Conservation (phyloP, 176 grass and related monocot genomes). For the Triticum turgidum region DNA sequence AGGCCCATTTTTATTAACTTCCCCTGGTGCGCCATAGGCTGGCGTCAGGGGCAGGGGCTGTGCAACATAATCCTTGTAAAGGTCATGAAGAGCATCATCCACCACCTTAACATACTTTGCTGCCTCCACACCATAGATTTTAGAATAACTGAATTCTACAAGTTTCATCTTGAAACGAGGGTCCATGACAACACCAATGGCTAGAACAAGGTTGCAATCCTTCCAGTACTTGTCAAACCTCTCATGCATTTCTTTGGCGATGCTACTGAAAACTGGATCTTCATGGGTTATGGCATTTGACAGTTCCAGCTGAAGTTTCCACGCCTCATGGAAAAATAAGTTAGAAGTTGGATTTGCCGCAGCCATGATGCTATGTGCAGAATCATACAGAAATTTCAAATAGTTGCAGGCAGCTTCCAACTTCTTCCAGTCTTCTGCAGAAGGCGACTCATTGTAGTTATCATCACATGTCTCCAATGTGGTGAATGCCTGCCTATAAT, state of each 20-base stretch:
- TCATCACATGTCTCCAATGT: slow-evolving; percentile 76
- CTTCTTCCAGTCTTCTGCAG: slow-evolving; percentile 73
- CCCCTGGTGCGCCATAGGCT: slow-evolving; percentile 47
- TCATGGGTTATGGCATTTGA: slow-evolving; percentile 51
- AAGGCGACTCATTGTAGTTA: slow-evolving; percentile 84
- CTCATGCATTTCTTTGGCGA: slow-evolving; percentile 82
- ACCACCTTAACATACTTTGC: slow-evolving; percentile 69
- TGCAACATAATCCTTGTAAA: slow-evolving; percentile 71
- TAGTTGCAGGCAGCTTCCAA: slow-evolving; percentile 66
- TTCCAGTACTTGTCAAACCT: slow-evolving; percentile 96
- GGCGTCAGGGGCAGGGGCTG: slow-evolving; percentile 52
- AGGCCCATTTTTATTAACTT: slow-evolving; percentile 31
- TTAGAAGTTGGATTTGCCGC: slow-evolving; percentile 71
- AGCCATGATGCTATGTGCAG: slow-evolving; percentile 63
- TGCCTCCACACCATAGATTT: slow-evolving; percentile 75
- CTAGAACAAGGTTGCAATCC: slow-evolving; percentile 81
- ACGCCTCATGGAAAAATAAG: slow-evolving; percentile 84
- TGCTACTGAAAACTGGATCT: slow-evolving; percentile 51
- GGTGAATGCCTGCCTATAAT: slow-evolving; percentile 72
- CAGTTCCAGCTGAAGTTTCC: slow-evolving; percentile 85
- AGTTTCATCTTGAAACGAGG: slow-evolving; percentile 97
- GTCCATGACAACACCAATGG: slow-evolving; percentile 86
- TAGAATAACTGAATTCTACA: slow-evolving; percentile 85
- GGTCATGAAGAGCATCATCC: slow-evolving; percentile 62
- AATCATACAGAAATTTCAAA: slow-evolving; percentile 74